Conservation (phyloP, 331 rosid species). For the Dryas integrifolia region DNA sequence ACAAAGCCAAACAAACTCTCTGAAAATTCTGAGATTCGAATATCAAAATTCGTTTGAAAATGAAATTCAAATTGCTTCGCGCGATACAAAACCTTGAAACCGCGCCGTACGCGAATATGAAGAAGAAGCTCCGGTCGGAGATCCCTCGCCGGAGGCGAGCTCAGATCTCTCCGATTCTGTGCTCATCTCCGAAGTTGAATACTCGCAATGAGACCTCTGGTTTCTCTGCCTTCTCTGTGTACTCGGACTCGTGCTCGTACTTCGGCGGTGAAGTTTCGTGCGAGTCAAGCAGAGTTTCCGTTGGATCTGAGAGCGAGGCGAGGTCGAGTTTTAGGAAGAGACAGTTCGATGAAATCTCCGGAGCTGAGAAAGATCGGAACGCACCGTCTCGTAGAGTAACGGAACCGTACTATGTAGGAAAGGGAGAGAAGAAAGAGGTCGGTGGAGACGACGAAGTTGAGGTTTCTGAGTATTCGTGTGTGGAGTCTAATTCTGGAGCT, state of each 20-base stretch:
- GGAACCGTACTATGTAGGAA: constrained; percentile 27
- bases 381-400: constrained; percentile 23
- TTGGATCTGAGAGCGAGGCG: constrained; percentile 31
- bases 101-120: constrained; percentile 30
- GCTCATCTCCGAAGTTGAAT: constrained; percentile 18
- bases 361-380: constrained; percentile 1
- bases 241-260: constrained; percentile 48
- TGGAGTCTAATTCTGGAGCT: constrained; percentile 62
- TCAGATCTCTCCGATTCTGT: constrained; percentile 56
- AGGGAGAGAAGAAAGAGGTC: constrained; percentile 17
- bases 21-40: not conserved
- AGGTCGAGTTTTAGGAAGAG: constrained; percentile 33
- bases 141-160: constrained; percentile 55
- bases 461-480: constrained; percentile 71
- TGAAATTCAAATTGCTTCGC: constrained; percentile 33
- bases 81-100: constrained; percentile 40
- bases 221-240: constrained; percentile 31
- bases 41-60: constrained; percentile 10
- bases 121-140: constrained; percentile 75
- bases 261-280: constrained; percentile 54
- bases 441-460: constrained; percentile 40
- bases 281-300: constrained; percentile 46
- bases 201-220: constrained; percentile 13
- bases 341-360: constrained; percentile 10
- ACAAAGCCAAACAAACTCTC: constrained; percentile 6